Percentiles rank a stretch among this genome's conserved stretches.
These are phyloP conservation scores for Leccinum obscurum DNA, from an alignment of 768 basidiomycete species.

Conservation along the genomic window DNA sequence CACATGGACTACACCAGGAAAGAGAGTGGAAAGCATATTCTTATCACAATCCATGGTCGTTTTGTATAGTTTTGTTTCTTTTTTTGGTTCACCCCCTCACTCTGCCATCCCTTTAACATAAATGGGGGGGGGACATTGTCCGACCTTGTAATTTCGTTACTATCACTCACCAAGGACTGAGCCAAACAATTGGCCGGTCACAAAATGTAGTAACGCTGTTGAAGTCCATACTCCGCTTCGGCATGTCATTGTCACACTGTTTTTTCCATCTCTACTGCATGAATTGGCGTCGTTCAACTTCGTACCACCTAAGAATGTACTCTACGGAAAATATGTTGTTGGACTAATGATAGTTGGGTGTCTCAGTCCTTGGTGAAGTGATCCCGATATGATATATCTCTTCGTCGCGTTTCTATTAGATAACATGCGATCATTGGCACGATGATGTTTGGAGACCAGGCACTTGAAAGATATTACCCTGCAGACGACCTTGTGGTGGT, in stretches of 20 bases:
- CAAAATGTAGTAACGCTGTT: no score
- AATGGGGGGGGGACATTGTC: background rate
- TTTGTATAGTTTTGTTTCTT: background rate
- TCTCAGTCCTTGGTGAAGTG: no score
- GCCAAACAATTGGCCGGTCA: no score
- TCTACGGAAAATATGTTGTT: no score
- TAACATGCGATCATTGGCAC: background rate
- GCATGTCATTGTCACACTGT: no score
- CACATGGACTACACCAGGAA: background rate
- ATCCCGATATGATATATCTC: background rate
- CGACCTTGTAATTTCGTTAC: background rate
- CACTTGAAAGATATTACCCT: background rate
- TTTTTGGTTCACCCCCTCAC: background rate
- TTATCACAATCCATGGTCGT: background rate
- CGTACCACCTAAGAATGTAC: no score
- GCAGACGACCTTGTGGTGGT: background rate
- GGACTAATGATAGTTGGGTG: no score
- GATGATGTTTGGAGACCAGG: background rate
- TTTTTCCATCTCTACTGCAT: no score
- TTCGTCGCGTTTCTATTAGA: background rate
- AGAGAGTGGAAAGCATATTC: background rate
- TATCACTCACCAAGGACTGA: no score
- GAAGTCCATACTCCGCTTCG: no score
- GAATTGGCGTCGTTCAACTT: no score
- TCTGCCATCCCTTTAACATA: background rate